Percentiles rank a stretch among this genome's conserved stretches.
Conservation (phyloP, 2,329 filamentous ascomycete genomes). For the Arthrinium puccinioides region DNA sequence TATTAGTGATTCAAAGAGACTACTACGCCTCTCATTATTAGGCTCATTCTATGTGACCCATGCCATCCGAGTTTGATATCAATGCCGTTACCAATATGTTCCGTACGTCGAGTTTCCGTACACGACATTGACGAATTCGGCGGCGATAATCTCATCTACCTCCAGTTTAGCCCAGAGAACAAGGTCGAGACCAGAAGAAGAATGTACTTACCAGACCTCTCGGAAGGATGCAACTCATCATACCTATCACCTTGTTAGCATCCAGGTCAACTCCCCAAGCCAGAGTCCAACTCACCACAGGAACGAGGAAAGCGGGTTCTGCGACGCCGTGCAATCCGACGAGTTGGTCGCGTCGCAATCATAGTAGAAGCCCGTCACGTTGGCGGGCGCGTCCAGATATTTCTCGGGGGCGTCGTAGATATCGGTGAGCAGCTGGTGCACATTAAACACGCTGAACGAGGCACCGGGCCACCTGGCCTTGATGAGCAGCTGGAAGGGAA, state of each 20-base stretch:
- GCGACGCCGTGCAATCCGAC: constrained; percentile 28
- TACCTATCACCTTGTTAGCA: constrained; percentile 25
- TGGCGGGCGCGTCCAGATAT: constrained; percentile 58
- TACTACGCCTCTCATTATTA: background rate
- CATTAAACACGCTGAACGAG: constrained; percentile 59
- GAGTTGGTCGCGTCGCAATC: constrained; percentile 35
- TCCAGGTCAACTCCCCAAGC: background rate
- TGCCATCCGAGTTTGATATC: too few species aligned
- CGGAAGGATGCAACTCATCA: constrained; percentile 66
- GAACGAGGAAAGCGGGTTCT: constrained; percentile 48
- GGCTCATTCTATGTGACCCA: background rate
- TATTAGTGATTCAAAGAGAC: background rate
- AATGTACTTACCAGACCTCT: constrained; percentile 51
- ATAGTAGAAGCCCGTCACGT: constrained; percentile 52
- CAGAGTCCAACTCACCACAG: constrained; percentile 46
- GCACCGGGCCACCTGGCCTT: constrained; percentile 47
- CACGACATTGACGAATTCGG: background rate
- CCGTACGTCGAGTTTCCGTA: constrained; percentile 1
- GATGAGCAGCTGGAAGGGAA: constrained; percentile 35
- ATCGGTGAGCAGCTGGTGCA: constrained; percentile 57
- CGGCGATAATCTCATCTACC: background rate
- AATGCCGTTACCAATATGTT: background rate
- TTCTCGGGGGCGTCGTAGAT: constrained; percentile 52
- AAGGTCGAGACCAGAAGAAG: background rate
- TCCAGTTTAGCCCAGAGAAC: background rate